Conservation (phyloP, 2,329 filamentous ascomycete species). For the Golovinomyces cichoracearum region DNA sequence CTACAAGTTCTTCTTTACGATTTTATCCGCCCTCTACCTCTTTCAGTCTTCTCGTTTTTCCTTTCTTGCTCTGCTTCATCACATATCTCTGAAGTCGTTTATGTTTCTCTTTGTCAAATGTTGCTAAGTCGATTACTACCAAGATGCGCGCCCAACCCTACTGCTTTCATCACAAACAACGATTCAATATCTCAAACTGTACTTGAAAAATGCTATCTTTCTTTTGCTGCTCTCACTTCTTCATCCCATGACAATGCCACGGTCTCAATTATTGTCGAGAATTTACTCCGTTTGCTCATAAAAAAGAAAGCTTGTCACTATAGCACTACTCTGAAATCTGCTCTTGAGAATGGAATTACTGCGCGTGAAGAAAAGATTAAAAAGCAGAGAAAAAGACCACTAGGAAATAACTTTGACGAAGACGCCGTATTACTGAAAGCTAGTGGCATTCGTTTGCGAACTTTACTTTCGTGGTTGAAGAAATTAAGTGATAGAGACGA, state of each 20-base stretch:
- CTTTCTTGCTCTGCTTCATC: constrained; percentile 18
- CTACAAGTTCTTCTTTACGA: constrained; percentile 24
- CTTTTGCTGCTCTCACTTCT: constrained; percentile 23
- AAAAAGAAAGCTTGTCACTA: constrained; percentile 13
- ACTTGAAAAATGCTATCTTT: constrained; percentile 27
- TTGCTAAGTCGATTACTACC: constrained; percentile 24
- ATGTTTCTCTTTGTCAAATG: constrained; percentile 25
- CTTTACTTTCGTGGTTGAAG: constrained; percentile 7
- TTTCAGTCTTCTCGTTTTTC: constrained; percentile 17
- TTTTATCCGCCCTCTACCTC: constrained; percentile 17
- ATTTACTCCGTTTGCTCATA: constrained; percentile 22
- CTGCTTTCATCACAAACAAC: constrained; percentile 12
- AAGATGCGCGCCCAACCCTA: constrained; percentile 17
- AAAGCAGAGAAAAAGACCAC: constrained; percentile 17
- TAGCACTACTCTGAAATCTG: constrained; percentile 16
- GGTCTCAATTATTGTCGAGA: constrained; percentile 28
- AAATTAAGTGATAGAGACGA: neutral
- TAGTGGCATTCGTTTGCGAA: constrained; percentile 15
- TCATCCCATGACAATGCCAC: constrained; percentile 28
- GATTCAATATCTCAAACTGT: constrained; percentile 22
- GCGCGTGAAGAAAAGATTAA: constrained; percentile 22
- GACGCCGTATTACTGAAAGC: constrained; percentile 7
- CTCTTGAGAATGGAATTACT: constrained; percentile 26
- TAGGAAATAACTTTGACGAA: neutral
- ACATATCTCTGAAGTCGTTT: constrained; percentile 17